Conservation (phyloP, 108 stramenopile genomes). For the Chaetoceros tenuissimus region DNA sequence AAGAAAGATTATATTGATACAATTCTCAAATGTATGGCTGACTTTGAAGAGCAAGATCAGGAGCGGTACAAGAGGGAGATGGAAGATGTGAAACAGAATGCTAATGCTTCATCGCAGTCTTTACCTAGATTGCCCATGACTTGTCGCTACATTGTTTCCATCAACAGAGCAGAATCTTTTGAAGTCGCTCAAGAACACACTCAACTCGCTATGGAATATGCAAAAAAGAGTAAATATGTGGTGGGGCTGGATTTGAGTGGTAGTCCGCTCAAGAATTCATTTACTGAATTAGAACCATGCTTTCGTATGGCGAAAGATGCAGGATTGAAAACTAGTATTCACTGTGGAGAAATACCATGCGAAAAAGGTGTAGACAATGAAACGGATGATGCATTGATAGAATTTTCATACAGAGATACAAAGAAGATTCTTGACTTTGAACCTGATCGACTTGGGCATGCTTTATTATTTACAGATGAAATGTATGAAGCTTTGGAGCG, state of each 20-base stretch:
- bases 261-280: slow-evolving; percentile 61
- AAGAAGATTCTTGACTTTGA: slow-evolving; percentile 36
- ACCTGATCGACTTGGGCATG: slow-evolving; percentile 68
- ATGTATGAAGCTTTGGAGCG: slow-evolving; percentile 21
- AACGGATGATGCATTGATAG: background rate
- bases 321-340: slow-evolving; percentile 55
- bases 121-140: slow-evolving; percentile 34
- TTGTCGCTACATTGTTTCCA: slow-evolving; percentile 56
- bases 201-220: slow-evolving; percentile 44
- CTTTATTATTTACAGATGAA: slow-evolving; percentile 31
- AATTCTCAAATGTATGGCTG: slow-evolving; percentile 36
- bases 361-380: background rate
- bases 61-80: slow-evolving; percentile 16
- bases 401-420: slow-evolving; percentile 15
- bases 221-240: slow-evolving; percentile 18
- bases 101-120: no score
- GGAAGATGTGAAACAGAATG: no score
- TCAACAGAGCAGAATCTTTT: slow-evolving; percentile 51
- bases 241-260: slow-evolving; percentile 90
- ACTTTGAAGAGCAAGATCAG: slow-evolving; percentile 35
- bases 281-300: slow-evolving; percentile 28
- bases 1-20: slow-evolving; percentile 55
- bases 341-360: slow-evolving; percentile 65
- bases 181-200: slow-evolving; percentile 38
- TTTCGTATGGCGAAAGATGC: slow-evolving; percentile 43